A percentile compares a stretch with the other conserved stretches of the same genome.
phyloP scores from a whole-genome alignment of 345 rosid genomes.

The Reutealis trisperma region DNA sequence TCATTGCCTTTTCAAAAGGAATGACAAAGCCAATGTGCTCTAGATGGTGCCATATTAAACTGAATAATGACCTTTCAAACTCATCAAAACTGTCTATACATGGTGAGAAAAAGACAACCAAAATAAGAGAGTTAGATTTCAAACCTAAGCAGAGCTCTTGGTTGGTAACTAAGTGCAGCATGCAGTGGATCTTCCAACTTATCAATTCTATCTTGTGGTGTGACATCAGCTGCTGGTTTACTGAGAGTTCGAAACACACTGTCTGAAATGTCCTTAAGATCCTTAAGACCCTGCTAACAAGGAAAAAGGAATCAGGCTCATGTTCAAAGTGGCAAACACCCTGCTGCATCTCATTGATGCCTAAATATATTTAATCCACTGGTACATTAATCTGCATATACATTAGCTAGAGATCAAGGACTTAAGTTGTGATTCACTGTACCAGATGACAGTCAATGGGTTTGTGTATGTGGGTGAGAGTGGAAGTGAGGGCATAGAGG shows the following conservation, averaged over 20 bases:
- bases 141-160: conserved; percentile 42
- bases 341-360: not conserved
- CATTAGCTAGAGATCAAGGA: not conserved
- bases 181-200: conserved; percentile 31
- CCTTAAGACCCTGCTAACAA: conserved; percentile 59
- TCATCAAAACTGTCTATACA: not conserved
- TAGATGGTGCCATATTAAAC: not conserved
- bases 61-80: not conserved
- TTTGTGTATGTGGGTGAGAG: not conserved
- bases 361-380: not conserved
- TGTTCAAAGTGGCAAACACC: not conserved
- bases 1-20: not conserved
- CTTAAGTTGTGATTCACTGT: not conserved
- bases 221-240: conserved; percentile 29
- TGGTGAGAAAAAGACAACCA: not conserved
- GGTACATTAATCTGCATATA: not conserved
- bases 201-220: conserved; percentile 24
- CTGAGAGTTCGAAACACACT: conserved; percentile 19
- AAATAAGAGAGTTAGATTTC: conserved; percentile 12
- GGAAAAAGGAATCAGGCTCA: conserved; percentile 6
- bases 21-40: not conserved
- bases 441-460: not conserved
- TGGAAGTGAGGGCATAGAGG: not conserved
- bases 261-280: conserved; percentile 51
- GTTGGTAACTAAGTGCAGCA: conserved; percentile 17